phyloP scores from a whole-genome alignment of 768 basidiomycete species.

The Porpolomopsis calyptriformis region DNA sequence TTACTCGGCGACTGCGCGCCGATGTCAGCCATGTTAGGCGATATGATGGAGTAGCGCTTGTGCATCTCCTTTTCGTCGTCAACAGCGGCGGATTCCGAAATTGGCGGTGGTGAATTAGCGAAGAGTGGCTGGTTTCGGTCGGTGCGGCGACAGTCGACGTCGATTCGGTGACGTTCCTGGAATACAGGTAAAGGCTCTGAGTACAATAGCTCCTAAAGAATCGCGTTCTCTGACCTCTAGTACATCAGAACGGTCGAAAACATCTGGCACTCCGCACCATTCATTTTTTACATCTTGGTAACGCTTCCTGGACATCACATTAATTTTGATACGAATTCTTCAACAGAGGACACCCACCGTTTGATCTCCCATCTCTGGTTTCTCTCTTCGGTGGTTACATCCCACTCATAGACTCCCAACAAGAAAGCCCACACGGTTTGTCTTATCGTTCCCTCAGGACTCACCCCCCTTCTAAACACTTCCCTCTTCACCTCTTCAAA shows the following conservation, averaged over 20 bases:
- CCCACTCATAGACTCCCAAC: constrained; percentile 78
- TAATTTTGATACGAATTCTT: neutral
- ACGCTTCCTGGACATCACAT: constrained; percentile 33
- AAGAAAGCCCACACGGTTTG: constrained; percentile 86
- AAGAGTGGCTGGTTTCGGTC: constrained; percentile 92
- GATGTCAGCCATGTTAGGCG: constrained; percentile 59
- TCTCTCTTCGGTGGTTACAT: constrained; percentile 51
- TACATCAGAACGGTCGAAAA: constrained; percentile 70
- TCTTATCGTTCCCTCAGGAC: constrained; percentile 42
- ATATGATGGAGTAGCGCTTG: constrained; percentile 59
- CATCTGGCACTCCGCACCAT: constrained; percentile 78
- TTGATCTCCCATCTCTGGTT: constrained; percentile 51
- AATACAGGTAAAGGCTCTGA: neutral
- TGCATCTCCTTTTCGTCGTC: constrained; percentile 48
- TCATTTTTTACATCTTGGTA: constrained; percentile 66
- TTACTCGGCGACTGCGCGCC: constrained; percentile 85
- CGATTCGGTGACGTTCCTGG: constrained; percentile 83
- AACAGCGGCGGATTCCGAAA: constrained; percentile 17
- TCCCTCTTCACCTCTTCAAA: constrained; percentile 64
- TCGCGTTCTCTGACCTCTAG: constrained; percentile 48
- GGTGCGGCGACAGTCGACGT: constrained; percentile 95
- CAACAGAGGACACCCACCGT: constrained; percentile 31
- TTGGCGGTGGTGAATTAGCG: constrained; percentile 32
- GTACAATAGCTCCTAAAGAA: constrained; percentile 10
- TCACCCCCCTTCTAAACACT: constrained; percentile 68